Conservation (phyloP, 2,329 filamentous ascomycete species). For the Cadophora gregata region DNA sequence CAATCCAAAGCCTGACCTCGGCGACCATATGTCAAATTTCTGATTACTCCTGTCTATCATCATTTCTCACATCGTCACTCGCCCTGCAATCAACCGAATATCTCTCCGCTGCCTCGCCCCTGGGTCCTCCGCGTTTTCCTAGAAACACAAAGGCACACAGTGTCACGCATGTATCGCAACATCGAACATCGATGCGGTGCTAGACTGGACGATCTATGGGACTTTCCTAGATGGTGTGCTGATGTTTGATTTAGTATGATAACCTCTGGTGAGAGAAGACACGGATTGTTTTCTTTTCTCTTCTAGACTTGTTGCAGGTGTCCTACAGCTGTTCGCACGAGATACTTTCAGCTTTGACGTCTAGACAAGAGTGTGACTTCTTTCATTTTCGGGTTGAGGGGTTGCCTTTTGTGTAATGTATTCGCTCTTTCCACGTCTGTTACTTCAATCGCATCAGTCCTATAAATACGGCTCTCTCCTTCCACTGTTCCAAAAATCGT, state of each 20-base stretch:
- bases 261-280: background rate
- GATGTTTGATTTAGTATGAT: background rate
- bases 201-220: background rate
- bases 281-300: background rate
- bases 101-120: background rate
- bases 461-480: background rate
- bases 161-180: conserved; percentile 1
- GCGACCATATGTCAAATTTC: background rate
- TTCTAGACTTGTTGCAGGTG: background rate
- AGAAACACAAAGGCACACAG: background rate
- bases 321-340: background rate
- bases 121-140: conserved; percentile 3
- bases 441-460: background rate
- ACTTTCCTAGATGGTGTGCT: background rate
- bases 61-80: background rate
- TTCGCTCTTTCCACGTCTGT: background rate
- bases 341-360: background rate
- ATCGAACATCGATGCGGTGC: background rate
- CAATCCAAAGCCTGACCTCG: background rate
- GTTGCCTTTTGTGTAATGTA: background rate
- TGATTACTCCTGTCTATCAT: conserved; percentile 2
- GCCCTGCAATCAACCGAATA: background rate
- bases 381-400: background rate
- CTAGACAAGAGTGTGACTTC: background rate
- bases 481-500: background rate